Evolutionary conservation across 2,329 filamentous ascomycete species (phyloP).

Genomic region (Elsinoe ampelina): DNA sequence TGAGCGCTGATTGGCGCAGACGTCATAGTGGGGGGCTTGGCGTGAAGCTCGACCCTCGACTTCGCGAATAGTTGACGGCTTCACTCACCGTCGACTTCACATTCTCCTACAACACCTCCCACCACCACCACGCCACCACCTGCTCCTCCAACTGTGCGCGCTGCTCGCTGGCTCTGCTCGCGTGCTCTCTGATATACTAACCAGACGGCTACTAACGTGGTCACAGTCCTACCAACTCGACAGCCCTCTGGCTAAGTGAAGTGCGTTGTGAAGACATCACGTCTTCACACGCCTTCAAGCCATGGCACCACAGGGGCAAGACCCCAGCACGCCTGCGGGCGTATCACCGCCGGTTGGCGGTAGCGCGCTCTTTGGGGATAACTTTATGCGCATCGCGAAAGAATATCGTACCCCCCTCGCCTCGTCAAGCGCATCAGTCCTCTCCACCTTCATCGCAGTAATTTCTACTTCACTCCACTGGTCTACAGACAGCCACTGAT

Average conservation of each 20-base stretch:
- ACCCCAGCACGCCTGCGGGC: not conserved
- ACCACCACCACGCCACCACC: not conserved
- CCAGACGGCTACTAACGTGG: not conserved
- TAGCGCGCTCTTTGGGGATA: not conserved
- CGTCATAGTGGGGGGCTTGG: slow-evolving; percentile 14
- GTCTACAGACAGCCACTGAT: not conserved
- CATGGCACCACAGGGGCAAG: slow-evolving; percentile 11
- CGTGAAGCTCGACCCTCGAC: slow-evolving; percentile 11
- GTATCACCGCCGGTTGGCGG: not conserved
- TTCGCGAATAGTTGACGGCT: not conserved
- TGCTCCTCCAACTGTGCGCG: not conserved
- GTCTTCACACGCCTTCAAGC: slow-evolving; percentile 7
- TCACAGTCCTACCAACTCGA: not conserved
- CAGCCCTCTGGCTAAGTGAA: slow-evolving; percentile 9
- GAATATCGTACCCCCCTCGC: slow-evolving; percentile 72
- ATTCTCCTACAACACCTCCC: not conserved
- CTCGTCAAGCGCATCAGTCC: slow-evolving; percentile 64
- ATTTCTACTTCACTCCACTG: slow-evolving; percentile 19
- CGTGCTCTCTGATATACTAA: not conserved
- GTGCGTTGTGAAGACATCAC: slow-evolving; percentile 1
- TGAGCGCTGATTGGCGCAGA: not conserved
- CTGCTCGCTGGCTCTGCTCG: not conserved
- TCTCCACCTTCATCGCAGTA: slow-evolving; percentile 66
- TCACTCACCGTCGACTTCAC: slow-evolving; percentile 1
- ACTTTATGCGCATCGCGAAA: slow-evolving; percentile 52